phyloP scores from a whole-genome alignment of 495 filamentous ascomycete species.

The Penicillium verhagenii region DNA sequence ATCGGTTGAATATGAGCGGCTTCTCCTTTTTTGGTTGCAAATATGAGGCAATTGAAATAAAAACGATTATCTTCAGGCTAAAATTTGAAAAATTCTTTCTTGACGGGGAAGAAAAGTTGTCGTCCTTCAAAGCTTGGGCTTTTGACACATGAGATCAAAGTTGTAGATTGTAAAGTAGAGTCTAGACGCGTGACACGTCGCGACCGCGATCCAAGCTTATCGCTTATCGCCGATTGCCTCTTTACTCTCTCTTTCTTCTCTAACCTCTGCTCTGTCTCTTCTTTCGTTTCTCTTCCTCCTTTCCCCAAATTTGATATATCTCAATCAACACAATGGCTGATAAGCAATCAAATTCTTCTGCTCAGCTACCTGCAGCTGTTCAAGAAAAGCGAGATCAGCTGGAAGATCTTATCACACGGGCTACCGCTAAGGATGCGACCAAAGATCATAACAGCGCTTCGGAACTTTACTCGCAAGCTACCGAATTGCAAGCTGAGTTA shows the following conservation, averaged over 20 bases:
- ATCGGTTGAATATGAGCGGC: neutral
- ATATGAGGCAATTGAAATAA: too few relatives aligned
- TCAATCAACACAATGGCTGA: slow-evolving; percentile 22
- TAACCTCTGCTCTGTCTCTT: too few relatives aligned
- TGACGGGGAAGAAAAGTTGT: too few relatives aligned
- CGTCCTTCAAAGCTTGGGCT: too few relatives aligned
- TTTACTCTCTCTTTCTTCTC: too few relatives aligned
- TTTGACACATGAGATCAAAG: neutral
- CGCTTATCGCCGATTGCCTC: slow-evolving; percentile 2
- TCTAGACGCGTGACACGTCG: slow-evolving; percentile 23
- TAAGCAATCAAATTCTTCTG: slow-evolving; percentile 7
- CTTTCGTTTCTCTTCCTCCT: neutral
- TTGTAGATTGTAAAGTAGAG: neutral
- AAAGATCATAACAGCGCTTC: slow-evolving; percentile 83
- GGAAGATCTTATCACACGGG: slow-evolving; percentile 52
- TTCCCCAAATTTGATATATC: neutral
- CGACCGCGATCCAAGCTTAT: slow-evolving; percentile 12
- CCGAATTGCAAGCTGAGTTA: slow-evolving; percentile 84
- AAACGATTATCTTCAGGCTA: too few relatives aligned
- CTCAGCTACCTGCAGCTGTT: slow-evolving; percentile 4
- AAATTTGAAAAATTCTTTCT: too few relatives aligned
- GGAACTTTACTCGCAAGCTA: slow-evolving; percentile 83
- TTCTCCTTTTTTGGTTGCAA: neutral
- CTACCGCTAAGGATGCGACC: slow-evolving; percentile 70
- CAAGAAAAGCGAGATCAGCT: slow-evolving; percentile 32